These are phyloP conservation scores for Sordariomycetes sp. DNA, from an alignment of 2,329 filamentous ascomycete genomes.

Conservation along the genomic window DNA sequence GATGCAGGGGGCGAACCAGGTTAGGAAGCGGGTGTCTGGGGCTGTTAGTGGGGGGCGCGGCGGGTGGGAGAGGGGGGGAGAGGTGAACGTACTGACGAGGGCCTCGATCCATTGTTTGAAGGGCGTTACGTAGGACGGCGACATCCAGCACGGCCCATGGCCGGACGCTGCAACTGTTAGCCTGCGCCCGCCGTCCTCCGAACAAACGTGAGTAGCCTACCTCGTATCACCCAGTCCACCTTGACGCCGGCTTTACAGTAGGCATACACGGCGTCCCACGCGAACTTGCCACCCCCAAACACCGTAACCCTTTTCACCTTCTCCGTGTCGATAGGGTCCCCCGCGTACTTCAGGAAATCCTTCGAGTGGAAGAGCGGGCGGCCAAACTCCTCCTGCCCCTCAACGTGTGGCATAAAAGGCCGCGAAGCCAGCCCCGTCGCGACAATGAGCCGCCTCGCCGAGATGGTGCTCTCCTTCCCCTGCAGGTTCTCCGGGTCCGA, in stretches of 20 bases:
- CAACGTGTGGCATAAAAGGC: constrained; percentile 27
- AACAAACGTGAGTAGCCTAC: constrained; percentile 6
- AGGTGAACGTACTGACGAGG: constrained; percentile 33
- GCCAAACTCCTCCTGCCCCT: constrained; percentile 22
- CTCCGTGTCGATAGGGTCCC: constrained; percentile 13
- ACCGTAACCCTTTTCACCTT: constrained; percentile 28
- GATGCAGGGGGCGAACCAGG: constrained; percentile 65
- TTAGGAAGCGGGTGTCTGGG: constrained; percentile 51
- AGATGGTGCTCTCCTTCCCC: constrained; percentile 26
- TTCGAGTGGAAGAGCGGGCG: constrained; percentile 30
- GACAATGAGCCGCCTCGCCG: constrained; percentile 31
- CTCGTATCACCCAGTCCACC: constrained; percentile 41
- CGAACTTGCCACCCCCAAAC: constrained; percentile 46
- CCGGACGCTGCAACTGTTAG: constrained; percentile 17
- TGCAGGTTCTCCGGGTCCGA: constrained; percentile 47
- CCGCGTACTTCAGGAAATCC: constrained; percentile 24
- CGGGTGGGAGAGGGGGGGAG: background rate
- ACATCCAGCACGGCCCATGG: constrained; percentile 43
- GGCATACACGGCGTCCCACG: constrained; percentile 45
- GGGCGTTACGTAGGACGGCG: constrained; percentile 47
- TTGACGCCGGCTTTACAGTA: constrained; percentile 33
- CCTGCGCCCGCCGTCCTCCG: background rate
- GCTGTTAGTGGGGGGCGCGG: background rate
- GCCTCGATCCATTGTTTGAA: constrained; percentile 60
- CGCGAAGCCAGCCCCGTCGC: constrained; percentile 37